Base-by-base conservation (phyloP, 202 grass and related monocot genomes). In the Saccharum hybrid region DNA sequence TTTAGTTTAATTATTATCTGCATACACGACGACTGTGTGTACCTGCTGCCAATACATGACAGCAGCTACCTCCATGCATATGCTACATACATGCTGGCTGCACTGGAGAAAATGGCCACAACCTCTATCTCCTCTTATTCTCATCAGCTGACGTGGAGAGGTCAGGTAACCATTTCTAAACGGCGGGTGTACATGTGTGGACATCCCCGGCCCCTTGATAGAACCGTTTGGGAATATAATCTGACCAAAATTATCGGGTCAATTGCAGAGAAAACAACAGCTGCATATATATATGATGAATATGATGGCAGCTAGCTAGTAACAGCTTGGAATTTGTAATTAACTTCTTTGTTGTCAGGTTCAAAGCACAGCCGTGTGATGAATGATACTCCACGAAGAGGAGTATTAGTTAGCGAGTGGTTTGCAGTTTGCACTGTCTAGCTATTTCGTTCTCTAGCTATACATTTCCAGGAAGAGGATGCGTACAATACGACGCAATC, bases 401-500 rank as follows among this genome's bases (percentile, higher is more conserved):
- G 34, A 36, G 34, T 4, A 66, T 23, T 59, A 57, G 13, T 30
- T 70, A 57, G 49, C 36, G 49, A 6, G 67, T 21, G 56, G 19
- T 60, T 60, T 60, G 56, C 56, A 22, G 19, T 60, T 60, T 60
- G 56, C 56, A 22, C n/a, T 57, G 54, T 22, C 54, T 22, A 21
- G 19, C 54, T 23, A 22, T 22, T 60, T 23, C 19, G 19, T 9
- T 22, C 54, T 22, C 54, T 59, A 59, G 54, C 19, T 57, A 40
- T 82, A 61, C 43, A 8, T 52, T 13, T 82, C 52, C 67, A 18
- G 37, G 34, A 70, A 13, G 63, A 51, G 54, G 2, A 86, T 72
- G 59, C 79, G 60, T 83, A 63, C 79, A 82, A 86, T 86, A 45
- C 78, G 33, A 49, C 43, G 68, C 74, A 34, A 90, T 86, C 88